These are phyloP conservation scores for Diaporthe nobilis DNA, from an alignment of 2,329 filamentous ascomycete genomes.

Conservation along the genomic window DNA sequence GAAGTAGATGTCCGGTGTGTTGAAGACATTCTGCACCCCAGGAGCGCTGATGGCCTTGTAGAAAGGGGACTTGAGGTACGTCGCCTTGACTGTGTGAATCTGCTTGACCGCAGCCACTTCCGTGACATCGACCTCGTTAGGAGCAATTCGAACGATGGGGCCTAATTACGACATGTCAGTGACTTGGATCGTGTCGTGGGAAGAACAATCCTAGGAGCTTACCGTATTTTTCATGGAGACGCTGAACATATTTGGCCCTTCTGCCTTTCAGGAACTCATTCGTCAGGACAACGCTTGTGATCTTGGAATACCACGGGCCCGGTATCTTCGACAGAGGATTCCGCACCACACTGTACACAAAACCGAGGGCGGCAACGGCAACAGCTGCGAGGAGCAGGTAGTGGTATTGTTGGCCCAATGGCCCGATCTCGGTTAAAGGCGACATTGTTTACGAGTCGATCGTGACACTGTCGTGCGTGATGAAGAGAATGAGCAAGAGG, in stretches of 20 bases:
- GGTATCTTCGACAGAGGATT: constrained; percentile 40
- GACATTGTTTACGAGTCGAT: neutral
- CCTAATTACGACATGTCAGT: constrained; percentile 28
- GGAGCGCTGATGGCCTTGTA: constrained; percentile 24
- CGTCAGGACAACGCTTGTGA: constrained; percentile 43
- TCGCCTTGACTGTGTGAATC: constrained; percentile 50
- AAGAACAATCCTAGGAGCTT: neutral
- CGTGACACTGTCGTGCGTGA: neutral
- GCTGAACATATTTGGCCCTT: constrained; percentile 45
- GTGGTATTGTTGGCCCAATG: neutral
- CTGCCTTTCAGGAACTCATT: constrained; percentile 40
- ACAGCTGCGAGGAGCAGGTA: constrained; percentile 11
- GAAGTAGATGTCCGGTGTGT: constrained; percentile 54
- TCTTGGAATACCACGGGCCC: constrained; percentile 48
- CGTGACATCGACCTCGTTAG: constrained; percentile 47
- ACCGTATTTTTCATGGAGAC: constrained; percentile 47
- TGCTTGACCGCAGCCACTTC: constrained; percentile 45
- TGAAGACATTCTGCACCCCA: constrained; percentile 54
- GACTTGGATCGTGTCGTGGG: no score
- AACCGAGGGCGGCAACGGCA: constrained; percentile 12
- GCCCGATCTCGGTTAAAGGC: constrained; percentile 1
- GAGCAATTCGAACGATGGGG: constrained; percentile 48
- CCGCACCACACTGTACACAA: constrained; percentile 24
- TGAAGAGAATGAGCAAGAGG: neutral
- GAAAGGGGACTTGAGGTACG: constrained; percentile 49